Conservation (phyloP, 108 stramenopile species). For the Discostella stelligeroides region DNA sequence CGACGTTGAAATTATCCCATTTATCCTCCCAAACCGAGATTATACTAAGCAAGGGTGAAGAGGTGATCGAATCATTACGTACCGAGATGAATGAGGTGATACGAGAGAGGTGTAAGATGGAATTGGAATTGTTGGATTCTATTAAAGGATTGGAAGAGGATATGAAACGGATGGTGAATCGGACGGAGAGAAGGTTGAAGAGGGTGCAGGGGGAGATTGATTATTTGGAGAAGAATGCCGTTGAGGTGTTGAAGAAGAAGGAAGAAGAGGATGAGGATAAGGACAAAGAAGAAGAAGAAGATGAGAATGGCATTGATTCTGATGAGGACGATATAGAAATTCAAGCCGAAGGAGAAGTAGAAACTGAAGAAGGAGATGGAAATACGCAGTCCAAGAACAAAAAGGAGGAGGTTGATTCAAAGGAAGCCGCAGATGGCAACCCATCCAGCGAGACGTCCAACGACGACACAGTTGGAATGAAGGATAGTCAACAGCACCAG, state of each 20-base stretch:
- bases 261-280: slow-evolving; percentile 19
- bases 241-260: slow-evolving; percentile 35
- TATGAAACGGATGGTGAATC: slow-evolving; percentile 36
- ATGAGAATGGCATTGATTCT: slow-evolving; percentile 1
- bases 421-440: not conserved
- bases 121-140: slow-evolving; percentile 51
- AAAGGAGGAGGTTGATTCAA: slow-evolving; percentile 2
- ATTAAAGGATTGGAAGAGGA: slow-evolving; percentile 41
- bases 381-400: slow-evolving; percentile 3
- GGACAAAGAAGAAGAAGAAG: slow-evolving; percentile 13
- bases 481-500: not conserved
- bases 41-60: slow-evolving; percentile 49
- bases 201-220: slow-evolving; percentile 51
- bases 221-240: slow-evolving; percentile 48
- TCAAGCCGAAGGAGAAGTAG: not conserved
- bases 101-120: slow-evolving; percentile 47
- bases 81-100: slow-evolving; percentile 57
- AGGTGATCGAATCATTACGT: slow-evolving; percentile 42
- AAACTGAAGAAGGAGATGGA: not conserved
- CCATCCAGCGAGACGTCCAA: not conserved
- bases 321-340: not conserved
- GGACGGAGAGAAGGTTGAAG: slow-evolving; percentile 42
- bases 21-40: slow-evolving; percentile 45
- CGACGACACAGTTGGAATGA: not conserved
- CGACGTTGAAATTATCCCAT: slow-evolving; percentile 43